Evolutionary conservation across 495 filamentous ascomycete species (phyloP).

Genomic region (Penicillium robsamsonii): DNA sequence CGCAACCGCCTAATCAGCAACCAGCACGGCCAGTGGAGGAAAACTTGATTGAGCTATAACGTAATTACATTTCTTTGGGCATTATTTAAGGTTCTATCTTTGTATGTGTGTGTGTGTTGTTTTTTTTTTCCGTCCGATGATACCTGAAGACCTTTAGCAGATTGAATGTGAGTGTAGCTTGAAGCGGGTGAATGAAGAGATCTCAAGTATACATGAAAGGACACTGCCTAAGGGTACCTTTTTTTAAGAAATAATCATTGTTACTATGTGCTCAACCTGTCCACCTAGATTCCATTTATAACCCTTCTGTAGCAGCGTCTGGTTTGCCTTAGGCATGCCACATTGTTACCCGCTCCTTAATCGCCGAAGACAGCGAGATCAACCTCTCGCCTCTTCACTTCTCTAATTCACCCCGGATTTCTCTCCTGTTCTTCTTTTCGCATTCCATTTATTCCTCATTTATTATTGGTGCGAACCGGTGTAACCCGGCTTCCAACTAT

Average conservation of each 20-base stretch:
- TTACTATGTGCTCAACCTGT: background rate
- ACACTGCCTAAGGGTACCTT: background rate
- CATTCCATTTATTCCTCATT: background rate
- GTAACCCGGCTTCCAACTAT: conserved; percentile 19
- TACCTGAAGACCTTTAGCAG: conserved; percentile 22
- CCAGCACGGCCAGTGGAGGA: conserved; percentile 67
- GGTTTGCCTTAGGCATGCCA: background rate
- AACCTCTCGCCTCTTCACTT: conserved; percentile 8
- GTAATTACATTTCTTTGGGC: conserved; percentile 7
- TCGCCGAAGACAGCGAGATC: conserved; percentile 30
- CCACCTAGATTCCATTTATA: background rate
- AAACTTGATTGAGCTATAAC: conserved; percentile 77
- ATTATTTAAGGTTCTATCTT: conserved; percentile 8
- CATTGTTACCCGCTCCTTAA: conserved; percentile 25
- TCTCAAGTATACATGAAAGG: background rate
- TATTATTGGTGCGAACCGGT: conserved; percentile 5
- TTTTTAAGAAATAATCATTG: background rate
- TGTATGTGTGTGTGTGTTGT: conserved; percentile 4
- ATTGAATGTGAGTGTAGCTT: conserved; percentile 9
- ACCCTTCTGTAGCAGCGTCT: background rate
- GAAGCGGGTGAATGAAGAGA: conserved; percentile 1
- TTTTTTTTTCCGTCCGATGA: conserved; percentile 18
- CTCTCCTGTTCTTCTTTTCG: background rate
- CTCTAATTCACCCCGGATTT: conserved; percentile 2
- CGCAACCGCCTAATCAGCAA: conserved; percentile 50